A percentile compares a stretch with the other conserved stretches of the same genome.
Evolutionary conservation across 495 filamentous ascomycete genomes (phyloP).

Genomic region (Penicillium chermesinum): DNA sequence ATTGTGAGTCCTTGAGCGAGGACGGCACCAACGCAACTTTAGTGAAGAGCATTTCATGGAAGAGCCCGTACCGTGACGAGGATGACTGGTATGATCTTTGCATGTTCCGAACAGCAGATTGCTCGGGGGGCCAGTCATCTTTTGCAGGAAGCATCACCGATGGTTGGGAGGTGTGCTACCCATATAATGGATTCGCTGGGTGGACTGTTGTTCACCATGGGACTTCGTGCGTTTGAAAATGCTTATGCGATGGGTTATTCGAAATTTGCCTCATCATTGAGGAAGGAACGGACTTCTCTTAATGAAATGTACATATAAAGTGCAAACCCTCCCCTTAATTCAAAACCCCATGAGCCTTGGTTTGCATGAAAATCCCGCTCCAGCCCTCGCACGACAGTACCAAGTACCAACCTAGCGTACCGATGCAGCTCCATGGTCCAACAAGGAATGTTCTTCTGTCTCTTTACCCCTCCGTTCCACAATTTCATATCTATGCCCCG

Average conservation of each 20-base stretch:
- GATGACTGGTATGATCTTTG: conserved; percentile 20
- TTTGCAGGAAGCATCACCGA: conserved; percentile 17
- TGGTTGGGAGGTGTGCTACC: conserved; percentile 30
- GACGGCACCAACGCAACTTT: conserved; percentile 7
- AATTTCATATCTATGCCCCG: conserved; percentile 31
- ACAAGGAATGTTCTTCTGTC: conserved; percentile 26
- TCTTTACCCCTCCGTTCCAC: conserved; percentile 14
- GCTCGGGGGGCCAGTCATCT: not conserved
- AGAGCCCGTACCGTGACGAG: conserved; percentile 18
- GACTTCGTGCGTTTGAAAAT: conserved; percentile 10
- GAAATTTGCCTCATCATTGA: not conserved
- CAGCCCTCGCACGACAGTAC: conserved; percentile 18
- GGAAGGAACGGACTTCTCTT: too few relatives aligned
- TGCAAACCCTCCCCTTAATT: too few relatives aligned
- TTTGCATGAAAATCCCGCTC: not conserved
- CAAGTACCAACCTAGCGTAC: conserved; percentile 24
- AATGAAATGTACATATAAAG: too few relatives aligned
- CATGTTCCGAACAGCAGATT: conserved; percentile 19
- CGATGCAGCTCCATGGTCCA: conserved; percentile 28
- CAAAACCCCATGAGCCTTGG: not conserved
- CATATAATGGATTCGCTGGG: conserved; percentile 20
- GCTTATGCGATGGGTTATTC: not conserved
- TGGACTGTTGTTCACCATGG: conserved; percentile 24
- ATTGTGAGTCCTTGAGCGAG: conserved; percentile 9
- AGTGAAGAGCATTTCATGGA: conserved; percentile 30